phyloP scores from a whole-genome alignment of 768 basidiomycete species.

The Tephrocybe sp. region DNA sequence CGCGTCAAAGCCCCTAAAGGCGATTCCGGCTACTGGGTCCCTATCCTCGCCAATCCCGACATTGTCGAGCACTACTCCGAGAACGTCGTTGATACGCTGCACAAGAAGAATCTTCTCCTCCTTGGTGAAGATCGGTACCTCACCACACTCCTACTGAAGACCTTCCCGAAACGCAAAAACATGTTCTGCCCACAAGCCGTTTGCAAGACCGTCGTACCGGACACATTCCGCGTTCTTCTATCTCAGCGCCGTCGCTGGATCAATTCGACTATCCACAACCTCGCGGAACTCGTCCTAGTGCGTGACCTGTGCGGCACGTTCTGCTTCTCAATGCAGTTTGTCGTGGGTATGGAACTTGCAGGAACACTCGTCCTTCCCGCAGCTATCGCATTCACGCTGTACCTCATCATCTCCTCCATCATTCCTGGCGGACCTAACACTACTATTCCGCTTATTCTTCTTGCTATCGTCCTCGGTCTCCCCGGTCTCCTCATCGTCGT shows the following conservation, averaged over 20 bases:
- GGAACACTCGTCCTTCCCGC: conserved; percentile 97
- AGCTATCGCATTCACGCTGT: conserved; percentile 95
- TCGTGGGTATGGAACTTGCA: conserved; percentile 96
- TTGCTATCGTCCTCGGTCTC: conserved; percentile 93
- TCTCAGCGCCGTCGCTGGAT: conserved; percentile 99
- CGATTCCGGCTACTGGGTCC: conserved; percentile 95
- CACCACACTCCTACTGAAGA: conserved; percentile 96
- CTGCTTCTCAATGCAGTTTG: conserved; percentile 99
- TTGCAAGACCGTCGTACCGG: conserved; percentile 98
- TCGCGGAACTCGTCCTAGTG: conserved; percentile 92
- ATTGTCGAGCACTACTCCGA: conserved; percentile 99
- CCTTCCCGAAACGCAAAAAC: conserved; percentile 99
- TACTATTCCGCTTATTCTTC: conserved; percentile 87
- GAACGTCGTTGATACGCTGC: conserved; percentile 97
- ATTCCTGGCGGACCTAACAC: conserved; percentile 78
- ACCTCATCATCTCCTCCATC: conserved; percentile 86
- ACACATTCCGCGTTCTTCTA: conserved; percentile 89
- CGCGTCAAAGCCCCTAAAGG: conserved; percentile 99
- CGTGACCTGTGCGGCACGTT: conserved; percentile 99
- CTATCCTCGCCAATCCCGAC: conserved; percentile 97
- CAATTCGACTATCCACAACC: conserved; percentile 97
- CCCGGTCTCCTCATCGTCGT: conserved; percentile 95
- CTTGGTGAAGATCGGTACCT: conserved; percentile 99
- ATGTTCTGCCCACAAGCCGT: conserved; percentile 98
- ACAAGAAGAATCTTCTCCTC: conserved; percentile 98